A percentile compares a stretch with the other conserved stretches of the same genome.
Evolutionary conservation across 2,329 filamentous ascomycete genomes (phyloP).

Genomic region (Mollisiaceae sp.): DNA sequence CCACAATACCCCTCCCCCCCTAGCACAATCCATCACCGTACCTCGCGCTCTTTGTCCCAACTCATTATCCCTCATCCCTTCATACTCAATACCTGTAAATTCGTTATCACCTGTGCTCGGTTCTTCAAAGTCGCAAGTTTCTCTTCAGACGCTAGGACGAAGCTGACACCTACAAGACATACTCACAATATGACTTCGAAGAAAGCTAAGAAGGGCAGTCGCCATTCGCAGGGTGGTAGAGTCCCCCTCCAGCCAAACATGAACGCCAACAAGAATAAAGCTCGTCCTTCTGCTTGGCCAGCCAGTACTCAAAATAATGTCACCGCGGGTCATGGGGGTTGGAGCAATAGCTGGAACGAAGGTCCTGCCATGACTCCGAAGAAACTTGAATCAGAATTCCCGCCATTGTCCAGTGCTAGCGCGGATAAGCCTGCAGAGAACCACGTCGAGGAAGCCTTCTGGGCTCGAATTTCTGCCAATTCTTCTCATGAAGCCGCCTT

Average conservation of each 20-base stretch:
- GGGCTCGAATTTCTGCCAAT: background rate
- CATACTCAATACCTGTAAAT: background rate
- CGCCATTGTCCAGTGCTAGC: background rate
- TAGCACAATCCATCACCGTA: background rate
- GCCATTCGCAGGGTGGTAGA: background rate
- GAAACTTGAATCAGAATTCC: background rate
- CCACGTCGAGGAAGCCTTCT: background rate
- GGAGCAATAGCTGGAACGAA: background rate
- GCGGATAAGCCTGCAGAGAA: background rate
- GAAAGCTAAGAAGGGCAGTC: background rate
- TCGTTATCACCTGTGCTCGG: background rate
- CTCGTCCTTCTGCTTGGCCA: background rate
- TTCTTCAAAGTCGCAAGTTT: background rate
- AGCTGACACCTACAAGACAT: background rate
- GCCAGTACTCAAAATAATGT: background rate
- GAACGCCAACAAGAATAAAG: background rate
- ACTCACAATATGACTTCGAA: background rate
- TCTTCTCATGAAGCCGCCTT: background rate
- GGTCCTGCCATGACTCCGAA: background rate
- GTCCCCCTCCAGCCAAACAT: background rate
- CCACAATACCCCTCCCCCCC: background rate
- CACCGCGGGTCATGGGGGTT: background rate
- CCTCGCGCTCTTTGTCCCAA: too few relatives aligned
- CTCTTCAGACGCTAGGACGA: background rate
- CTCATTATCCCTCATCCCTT: too few relatives aligned